Base-by-base conservation (phyloP, 257 asterid genomes). In the Gentiana straminea region DNA sequence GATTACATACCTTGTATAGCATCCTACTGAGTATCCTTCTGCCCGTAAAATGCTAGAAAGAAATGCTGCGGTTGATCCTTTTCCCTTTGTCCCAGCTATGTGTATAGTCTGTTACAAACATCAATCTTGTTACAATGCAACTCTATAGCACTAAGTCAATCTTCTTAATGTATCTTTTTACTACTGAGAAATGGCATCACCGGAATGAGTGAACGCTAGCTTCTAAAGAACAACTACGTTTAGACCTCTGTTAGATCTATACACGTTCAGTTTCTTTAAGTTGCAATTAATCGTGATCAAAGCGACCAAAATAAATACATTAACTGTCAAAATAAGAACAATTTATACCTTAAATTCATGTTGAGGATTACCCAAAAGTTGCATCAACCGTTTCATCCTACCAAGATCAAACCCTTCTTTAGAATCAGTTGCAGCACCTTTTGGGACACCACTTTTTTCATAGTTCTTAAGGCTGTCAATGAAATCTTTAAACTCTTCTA, bases 21-120 rank as follows among this genome's bases (percentile, higher is more conserved):
- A 83, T 64, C 95, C 97, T 64, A 91, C 95, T 55, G 90, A 79
- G 69, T 91, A 91, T 44, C 97, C 97, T 72, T 81, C 82, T 41
- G 94, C 94, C 52, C 94, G 77, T 68, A 91, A 70, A 65, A 91
- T 87, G 71, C 83, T 71, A 46, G 98, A 84, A 55, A 91, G 77
- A 68, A 81, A 91, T 15, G 93, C 82, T 69, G 95, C 94, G 54
- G 98, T 84, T 9, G 98, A 91, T 62, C 97, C 98, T 78, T 91
- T 91, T 49, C 98, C 98, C 76, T 91, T 91, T 43, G 98, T 91
- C 54, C 97, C 97, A 71, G 96, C 94, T 39, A 91, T 78, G 67
- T 91, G 98, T 38, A 91, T 62, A 63, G 95, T 75, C 96, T 86
- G 65, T 39, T 56, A 68, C 49, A 70, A 64, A 58, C 32, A 39